A percentile compares a stretch with the other conserved stretches of the same genome.
phyloP scores from a whole-genome alignment of 176 grass and related monocot genomes.

The Triticum dicoccoides region DNA sequence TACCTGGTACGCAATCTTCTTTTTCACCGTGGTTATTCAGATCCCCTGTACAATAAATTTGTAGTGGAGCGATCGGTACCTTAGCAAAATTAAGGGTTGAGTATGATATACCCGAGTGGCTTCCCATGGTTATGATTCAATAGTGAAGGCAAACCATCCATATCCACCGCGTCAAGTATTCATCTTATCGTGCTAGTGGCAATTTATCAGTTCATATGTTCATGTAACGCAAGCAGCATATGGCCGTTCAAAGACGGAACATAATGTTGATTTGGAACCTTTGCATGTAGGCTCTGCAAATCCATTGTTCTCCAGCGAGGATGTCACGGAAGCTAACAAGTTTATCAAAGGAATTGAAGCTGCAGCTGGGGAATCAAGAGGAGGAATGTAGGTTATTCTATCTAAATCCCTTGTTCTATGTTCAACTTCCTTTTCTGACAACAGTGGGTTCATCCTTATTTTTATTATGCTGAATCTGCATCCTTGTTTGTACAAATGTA shows the following conservation, averaged over 20 bases:
- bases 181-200: background rate
- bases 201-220: background rate
- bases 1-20: conserved; percentile 57
- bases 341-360: conserved; percentile 64
- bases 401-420: conserved; percentile 21
- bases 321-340: conserved; percentile 65
- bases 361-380: conserved; percentile 34
- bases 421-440: conserved; percentile 1
- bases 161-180: background rate
- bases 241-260: background rate
- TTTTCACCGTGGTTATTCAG: background rate
- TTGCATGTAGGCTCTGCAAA: conserved; percentile 73
- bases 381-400: conserved; percentile 34
- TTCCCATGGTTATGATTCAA: background rate
- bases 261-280: background rate
- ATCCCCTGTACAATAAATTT: conserved; percentile 2
- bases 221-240: background rate
- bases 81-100: background rate
- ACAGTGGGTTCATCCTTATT: background rate
- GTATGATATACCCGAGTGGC: background rate
- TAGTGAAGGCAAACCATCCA: background rate
- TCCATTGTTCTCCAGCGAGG: conserved; percentile 75
- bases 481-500: background rate
- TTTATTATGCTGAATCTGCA: background rate
- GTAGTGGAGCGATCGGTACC: background rate